Evolutionary conservation across 805 yeast genomes (phyloP), one percentile per base, ranked within the genome.

Genomic region (Candida railenensis): DNA sequence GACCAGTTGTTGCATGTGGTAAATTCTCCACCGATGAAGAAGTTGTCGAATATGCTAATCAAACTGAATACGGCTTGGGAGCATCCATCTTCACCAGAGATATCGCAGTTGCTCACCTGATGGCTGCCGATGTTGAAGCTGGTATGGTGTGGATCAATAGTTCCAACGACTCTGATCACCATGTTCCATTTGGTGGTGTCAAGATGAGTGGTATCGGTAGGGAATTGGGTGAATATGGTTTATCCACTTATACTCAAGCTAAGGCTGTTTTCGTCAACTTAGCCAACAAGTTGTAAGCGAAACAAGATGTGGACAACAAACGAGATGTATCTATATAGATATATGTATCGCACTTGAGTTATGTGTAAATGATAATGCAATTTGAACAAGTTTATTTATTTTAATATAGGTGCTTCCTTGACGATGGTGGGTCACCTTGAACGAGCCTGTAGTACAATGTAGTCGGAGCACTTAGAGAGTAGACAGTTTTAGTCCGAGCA

Each of bases 131-230:
- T 34, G 58, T 73, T 41, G 66, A 71, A 52, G 62, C 74, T 16
- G 77, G 77, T 40, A 68, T 66, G 68, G 67, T 73, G 22, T 73
- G 77, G 77, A 71, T 73, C 55, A 73, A 73, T 60, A 68, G 74
- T 2, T 70, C 75, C 46, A 71, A 71, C 55, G 76, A 71, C 57
- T 65, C 73, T 9, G 76, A 70, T 48, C 53, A 53, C 34, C 74
- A 67, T 52, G 54, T 71, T 45, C 92, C 92, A 16, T 87, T 87
- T 63, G 95, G 95, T 40, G 95, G 95, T 36, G 85, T 81, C 64
- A 85, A 86, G 66, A 71, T 78, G 72, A 80, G 87, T 54, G 96
- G 96, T 53, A 75, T 85, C 50, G 95, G 95, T 50, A 79, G 92
- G 55, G 95, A 87, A 67, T 71, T 87, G 52, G 92, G 94, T 40